These are phyloP conservation scores for Ambrosiella xylebori DNA, from an alignment of 2,329 filamentous ascomycete species.

Conservation along the genomic window DNA sequence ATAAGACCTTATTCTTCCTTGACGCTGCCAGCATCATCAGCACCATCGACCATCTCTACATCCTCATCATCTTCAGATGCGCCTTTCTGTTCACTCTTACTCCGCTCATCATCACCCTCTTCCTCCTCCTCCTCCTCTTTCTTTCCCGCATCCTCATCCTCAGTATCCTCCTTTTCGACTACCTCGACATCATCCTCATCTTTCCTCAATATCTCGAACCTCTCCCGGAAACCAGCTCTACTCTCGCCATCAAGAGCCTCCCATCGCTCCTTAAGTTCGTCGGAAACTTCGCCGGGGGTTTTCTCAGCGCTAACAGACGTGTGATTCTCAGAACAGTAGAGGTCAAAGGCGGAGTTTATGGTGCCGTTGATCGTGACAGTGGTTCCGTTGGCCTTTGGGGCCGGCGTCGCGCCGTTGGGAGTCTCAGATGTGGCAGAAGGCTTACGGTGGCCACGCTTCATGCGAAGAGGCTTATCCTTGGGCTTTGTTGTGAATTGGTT, in stretches of 20 bases:
- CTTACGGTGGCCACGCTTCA: slow-evolving; percentile 55
- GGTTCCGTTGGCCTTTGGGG: slow-evolving; percentile 26
- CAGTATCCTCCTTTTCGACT: slow-evolving; percentile 3
- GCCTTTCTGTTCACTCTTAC: slow-evolving; percentile 6
- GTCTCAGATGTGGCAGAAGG: slow-evolving; percentile 31
- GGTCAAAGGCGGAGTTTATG: slow-evolving; percentile 27
- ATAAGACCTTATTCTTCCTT: slow-evolving; percentile 7
- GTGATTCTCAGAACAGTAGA: slow-evolving; percentile 36
- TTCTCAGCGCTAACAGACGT: slow-evolving; percentile 28
- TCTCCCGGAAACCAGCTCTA: slow-evolving; percentile 31
- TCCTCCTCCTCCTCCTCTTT: slow-evolving; percentile 2
- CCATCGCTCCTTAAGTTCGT: slow-evolving; percentile 38
- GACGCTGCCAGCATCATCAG: slow-evolving; percentile 1
- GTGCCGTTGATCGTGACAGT: slow-evolving; percentile 19
- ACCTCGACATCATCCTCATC: slow-evolving; percentile 6
- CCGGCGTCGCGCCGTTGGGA: slow-evolving; percentile 17
- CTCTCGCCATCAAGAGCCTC: slow-evolving; percentile 32
- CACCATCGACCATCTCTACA: slow-evolving; percentile 10
- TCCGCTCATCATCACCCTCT: slow-evolving; percentile 4
- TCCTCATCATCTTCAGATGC: slow-evolving; percentile 11
- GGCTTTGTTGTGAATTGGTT: slow-evolving; percentile 32
- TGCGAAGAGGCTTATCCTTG: slow-evolving; percentile 60
- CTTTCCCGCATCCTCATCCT: background rate
- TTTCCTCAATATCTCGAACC: slow-evolving; percentile 22
- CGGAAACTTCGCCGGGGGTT: slow-evolving; percentile 28